phyloP scores from a whole-genome alignment of 257 asterid genomes.

The Solanum microdontum region DNA sequence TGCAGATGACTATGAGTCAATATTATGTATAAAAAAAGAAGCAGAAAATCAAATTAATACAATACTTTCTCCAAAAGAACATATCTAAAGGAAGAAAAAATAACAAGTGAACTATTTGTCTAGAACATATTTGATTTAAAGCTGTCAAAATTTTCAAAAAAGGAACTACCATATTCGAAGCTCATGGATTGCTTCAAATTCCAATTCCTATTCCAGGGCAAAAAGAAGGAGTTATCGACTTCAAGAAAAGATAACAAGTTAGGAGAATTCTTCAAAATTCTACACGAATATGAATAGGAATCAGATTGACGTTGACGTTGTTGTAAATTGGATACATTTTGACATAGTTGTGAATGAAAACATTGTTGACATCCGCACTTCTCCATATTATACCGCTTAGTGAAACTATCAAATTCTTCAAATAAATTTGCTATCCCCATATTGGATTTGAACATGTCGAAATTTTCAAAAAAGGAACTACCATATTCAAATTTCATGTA shows the following conservation, averaged over 20 bases:
- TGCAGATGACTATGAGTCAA: no score
- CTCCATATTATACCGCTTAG: background rate
- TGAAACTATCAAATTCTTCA: background rate
- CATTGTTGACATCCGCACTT: background rate
- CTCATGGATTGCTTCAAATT: background rate
- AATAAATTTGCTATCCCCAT: no score
- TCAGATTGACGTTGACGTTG: background rate
- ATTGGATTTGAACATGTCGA: background rate
- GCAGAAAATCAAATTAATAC: no score
- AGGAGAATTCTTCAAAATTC: background rate
- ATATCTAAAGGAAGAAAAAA: background rate
- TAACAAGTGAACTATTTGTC: background rate
- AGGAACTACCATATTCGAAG: background rate
- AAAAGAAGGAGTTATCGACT: background rate
- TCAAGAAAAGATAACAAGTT: background rate
- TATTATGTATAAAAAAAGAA: no score
- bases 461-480: background rate
- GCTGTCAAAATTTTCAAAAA: background rate
- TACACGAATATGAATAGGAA: background rate
- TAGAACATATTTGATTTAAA: background rate
- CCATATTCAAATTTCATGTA: background rate
- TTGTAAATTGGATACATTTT: background rate
- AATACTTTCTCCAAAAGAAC: background rate
- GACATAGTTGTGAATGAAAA: no score
- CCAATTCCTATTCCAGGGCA: background rate